Conservation (phyloP, 2,329 filamentous ascomycete species). For the Botrytis pseudocinerea region DNA sequence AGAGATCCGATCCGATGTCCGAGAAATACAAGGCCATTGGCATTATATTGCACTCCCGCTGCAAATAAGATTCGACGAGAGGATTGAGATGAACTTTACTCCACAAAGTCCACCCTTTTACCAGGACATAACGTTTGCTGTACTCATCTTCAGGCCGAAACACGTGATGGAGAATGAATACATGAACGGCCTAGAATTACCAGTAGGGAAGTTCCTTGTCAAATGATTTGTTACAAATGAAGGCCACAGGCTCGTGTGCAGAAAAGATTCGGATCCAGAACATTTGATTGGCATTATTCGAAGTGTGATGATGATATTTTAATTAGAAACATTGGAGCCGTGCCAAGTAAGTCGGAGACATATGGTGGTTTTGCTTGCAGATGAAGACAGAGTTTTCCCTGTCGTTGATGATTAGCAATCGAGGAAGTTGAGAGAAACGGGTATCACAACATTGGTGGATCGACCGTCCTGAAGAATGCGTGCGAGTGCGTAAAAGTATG, state of each 20-base stretch:
- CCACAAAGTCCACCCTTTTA: background rate
- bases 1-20: background rate
- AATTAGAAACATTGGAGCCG: slow-evolving; percentile 5
- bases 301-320: slow-evolving; percentile 9
- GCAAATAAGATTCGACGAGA: background rate
- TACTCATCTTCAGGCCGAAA: background rate
- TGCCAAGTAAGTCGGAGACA: slow-evolving; percentile 1
- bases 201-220: background rate
- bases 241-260: background rate
- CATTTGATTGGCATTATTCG: background rate
- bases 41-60: background rate
- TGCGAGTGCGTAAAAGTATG: too few relatives aligned
- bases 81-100: background rate
- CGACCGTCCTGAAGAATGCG: background rate
- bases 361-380: background rate
- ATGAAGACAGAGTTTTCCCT: slow-evolving; percentile 13
- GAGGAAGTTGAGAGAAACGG: slow-evolving; percentile 1
- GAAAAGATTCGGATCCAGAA: background rate
- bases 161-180: background rate
- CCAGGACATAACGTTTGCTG: background rate
- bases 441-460: slow-evolving; percentile 6
- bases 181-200: background rate
- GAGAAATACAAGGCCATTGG: background rate
- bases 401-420: background rate
- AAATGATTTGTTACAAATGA: background rate